Conservation (phyloP, 129 eudicot genomes). For the Pittosporum tobira region DNA sequence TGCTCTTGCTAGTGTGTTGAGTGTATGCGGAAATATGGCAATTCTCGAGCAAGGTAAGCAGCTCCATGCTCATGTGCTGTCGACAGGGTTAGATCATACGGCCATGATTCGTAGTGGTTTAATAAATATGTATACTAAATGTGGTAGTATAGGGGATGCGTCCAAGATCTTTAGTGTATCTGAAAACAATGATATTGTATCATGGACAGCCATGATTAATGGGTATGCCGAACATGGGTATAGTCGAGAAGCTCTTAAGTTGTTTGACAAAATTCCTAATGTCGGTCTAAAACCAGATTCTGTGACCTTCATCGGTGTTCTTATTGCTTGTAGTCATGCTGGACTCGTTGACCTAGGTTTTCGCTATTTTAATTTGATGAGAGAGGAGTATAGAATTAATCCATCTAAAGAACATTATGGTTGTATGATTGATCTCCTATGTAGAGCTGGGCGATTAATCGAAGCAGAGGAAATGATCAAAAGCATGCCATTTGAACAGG, state of each 20-base stretch:
- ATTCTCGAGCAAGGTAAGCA: constrained; percentile 84
- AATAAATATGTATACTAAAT: constrained; percentile 82
- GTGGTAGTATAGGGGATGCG: constrained; percentile 75
- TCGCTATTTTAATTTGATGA: constrained; percentile 51
- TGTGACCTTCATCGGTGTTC: constrained; percentile 82
- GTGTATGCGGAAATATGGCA: constrained; percentile 67
- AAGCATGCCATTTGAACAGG: constrained; percentile 50
- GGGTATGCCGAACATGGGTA: constrained; percentile 92
- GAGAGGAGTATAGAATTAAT: constrained; percentile 27
- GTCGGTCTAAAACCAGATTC: constrained; percentile 61
- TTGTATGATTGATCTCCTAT: constrained; percentile 89
- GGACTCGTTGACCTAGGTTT: constrained; percentile 70
- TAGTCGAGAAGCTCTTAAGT: constrained; percentile 57
- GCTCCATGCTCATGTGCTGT: constrained; percentile 62
- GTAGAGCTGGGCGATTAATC: constrained; percentile 66
- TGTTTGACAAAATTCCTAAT: constrained; percentile 44
- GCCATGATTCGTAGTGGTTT: constrained; percentile 63
- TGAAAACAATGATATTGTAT: constrained; percentile 46
- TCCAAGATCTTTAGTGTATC: constrained; percentile 36
- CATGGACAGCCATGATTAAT: constrained; percentile 93
- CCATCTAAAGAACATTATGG: constrained; percentile 86
- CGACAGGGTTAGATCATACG: constrained; percentile 53
- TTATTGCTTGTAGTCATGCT: constrained; percentile 81
- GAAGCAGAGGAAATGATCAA: constrained; percentile 80
- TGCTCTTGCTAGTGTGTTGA: constrained; percentile 69